Conservation (phyloP, 352 stramenopile genomes). For the Phytophthora sp. region DNA sequence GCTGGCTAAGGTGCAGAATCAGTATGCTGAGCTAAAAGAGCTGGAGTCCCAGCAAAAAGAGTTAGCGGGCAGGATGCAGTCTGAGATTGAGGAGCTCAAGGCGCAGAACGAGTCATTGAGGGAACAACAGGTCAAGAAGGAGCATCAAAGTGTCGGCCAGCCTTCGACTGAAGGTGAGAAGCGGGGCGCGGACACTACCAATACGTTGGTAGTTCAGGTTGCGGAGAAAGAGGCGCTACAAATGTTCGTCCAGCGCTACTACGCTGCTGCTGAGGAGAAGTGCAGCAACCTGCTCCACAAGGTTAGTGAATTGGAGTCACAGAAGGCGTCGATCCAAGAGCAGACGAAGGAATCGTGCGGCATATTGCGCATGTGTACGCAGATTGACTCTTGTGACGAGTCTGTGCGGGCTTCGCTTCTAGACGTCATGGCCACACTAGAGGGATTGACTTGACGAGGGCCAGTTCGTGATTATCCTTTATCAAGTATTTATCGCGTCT, state of each 20-base stretch:
- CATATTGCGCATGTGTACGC: conserved; percentile 34
- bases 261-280: conserved; percentile 52
- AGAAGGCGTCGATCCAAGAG: conserved; percentile 27
- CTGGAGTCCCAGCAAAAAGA: conserved; percentile 9
- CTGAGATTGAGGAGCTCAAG: conserved; percentile 25
- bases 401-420: conserved; percentile 37
- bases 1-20: conserved; percentile 22
- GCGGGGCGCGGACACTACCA: background rate
- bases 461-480: too few species aligned
- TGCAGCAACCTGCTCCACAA: conserved; percentile 43
- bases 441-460: conserved; percentile 11
- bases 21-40: conserved; percentile 30
- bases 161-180: conserved; percentile 11
- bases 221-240: conserved; percentile 55
- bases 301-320: conserved; percentile 36
- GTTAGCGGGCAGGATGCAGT: conserved; percentile 15
- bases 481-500: too few species aligned
- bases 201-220: conserved; percentile 23
- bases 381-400: conserved; percentile 40
- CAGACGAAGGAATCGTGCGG: conserved; percentile 38
- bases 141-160: conserved; percentile 23
- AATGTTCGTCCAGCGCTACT: conserved; percentile 57
- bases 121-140: conserved; percentile 1
- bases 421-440: conserved; percentile 35
- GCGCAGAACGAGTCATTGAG: conserved; percentile 32